Base-by-base conservation (phyloP, 73 alveolate genomes). In the Paramecium tetraurelia region DNA sequence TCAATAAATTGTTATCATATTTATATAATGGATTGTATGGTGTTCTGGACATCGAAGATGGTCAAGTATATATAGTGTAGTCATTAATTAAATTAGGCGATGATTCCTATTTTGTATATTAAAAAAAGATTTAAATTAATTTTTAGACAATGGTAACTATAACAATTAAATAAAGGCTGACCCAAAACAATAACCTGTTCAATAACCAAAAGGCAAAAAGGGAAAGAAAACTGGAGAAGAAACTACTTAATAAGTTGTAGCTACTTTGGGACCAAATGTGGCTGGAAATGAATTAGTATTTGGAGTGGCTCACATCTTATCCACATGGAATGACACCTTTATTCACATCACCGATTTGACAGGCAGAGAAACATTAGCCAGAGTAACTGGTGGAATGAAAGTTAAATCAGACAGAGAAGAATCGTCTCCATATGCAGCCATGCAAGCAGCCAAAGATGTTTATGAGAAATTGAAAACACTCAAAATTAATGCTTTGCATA, bases 361-460 rank as follows among this genome's bases (percentile, higher is more conserved):
- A 33, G 99, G 99, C 4, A 93, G 99, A 92, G 99, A 98, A 95
- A 98, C 99, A 87, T 95, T 98, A 95, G 97, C 97, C 88, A 97
- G 99, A 86, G 97, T 98, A 92, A 98, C 99, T 24, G 99, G 99
- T 29, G 99, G 99, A 85, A 98, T 98, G 99, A 98, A 98, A 97
- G 99, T 97, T 70, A 97, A 97, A 95, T 99, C 99, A 58, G 99
- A 98, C 93, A 98, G 99, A 95, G 99, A 98, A 89, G 99, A 98
- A 94, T 96, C 99, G 36, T 98, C 99, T 50, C 99, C 99, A 36
- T 98, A 98, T 90, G 99, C 99, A 46, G 98, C 99, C 59, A 98
- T 98, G 99, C 94, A 97, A 94, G 99, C 99, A 18, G 99, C 99
- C 43, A 98, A 95, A 95, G 99, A 98, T 85, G 99, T 98, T 36